phyloP scores from a whole-genome alignment of 2,329 filamentous ascomycete genomes.

The Aspergillus sp. region DNA sequence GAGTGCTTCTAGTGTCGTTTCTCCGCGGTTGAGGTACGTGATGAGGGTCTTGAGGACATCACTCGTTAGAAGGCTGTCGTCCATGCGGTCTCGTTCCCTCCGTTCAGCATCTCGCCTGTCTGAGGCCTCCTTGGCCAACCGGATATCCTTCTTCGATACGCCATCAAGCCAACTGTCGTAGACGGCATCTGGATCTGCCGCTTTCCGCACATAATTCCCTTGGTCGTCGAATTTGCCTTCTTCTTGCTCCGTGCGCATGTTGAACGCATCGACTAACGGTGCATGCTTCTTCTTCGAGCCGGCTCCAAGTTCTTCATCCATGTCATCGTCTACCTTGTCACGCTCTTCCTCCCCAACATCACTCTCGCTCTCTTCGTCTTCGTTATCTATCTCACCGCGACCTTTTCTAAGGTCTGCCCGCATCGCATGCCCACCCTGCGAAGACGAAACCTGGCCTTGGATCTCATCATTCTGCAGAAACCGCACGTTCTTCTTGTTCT shows the following conservation, averaged over 20 bases:
- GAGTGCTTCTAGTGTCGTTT: constrained; percentile 82
- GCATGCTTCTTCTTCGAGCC: constrained; percentile 89
- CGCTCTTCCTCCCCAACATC: constrained; percentile 58
- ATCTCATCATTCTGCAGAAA: constrained; percentile 60
- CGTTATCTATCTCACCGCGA: constrained; percentile 49
- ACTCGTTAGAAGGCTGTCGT: constrained; percentile 65
- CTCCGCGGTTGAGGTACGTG: constrained; percentile 62
- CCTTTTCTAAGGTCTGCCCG: constrained; percentile 46
- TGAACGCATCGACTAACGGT: constrained; percentile 92
- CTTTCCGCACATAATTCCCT: constrained; percentile 87
- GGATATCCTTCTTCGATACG: constrained; percentile 88
- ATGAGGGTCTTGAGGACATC: constrained; percentile 71
- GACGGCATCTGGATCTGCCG: constrained; percentile 75
- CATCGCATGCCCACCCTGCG: constrained; percentile 66
- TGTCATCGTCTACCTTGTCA: constrained; percentile 63
- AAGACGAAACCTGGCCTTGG: constrained; percentile 66
- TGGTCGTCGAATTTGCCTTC: constrained; percentile 86
- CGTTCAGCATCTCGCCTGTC: constrained; percentile 74
- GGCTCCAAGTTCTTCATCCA: constrained; percentile 84
- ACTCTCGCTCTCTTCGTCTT: constrained; percentile 51
- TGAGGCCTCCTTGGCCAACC: constrained; percentile 74
- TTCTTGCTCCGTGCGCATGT: constrained; percentile 81
- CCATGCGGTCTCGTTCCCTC: constrained; percentile 59
- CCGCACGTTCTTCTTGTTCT: constrained; percentile 54
- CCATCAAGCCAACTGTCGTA: constrained; percentile 93